phyloP scores from a whole-genome alignment of 495 filamentous ascomycete species.

The Penicillium fimorum region DNA sequence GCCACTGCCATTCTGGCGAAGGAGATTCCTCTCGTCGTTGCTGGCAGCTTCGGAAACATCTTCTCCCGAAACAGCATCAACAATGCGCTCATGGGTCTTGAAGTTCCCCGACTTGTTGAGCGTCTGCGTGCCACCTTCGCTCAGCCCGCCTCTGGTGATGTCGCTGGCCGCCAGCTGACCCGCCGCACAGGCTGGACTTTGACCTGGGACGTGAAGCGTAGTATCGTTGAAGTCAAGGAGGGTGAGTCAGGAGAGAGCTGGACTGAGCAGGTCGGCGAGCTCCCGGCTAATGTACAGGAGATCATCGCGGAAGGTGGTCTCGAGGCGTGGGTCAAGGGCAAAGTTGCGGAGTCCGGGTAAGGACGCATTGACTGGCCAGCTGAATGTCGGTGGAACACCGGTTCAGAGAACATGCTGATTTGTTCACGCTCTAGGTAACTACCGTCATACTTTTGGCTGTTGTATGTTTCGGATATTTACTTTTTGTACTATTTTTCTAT shows the following conservation, averaged over 20 bases:
- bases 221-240: conserved; percentile 68
- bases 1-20: conserved; percentile 86
- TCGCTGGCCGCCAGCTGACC: conserved; percentile 52
- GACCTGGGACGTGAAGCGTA: conserved; percentile 77
- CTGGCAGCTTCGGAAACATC: conserved; percentile 87
- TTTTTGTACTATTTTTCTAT: conserved; percentile 1
- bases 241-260: conserved; percentile 61
- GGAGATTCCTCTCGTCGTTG: conserved; percentile 77
- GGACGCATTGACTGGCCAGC: not conserved
- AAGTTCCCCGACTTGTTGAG: conserved; percentile 70
- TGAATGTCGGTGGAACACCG: not conserved
- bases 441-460: not conserved
- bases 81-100: conserved; percentile 82
- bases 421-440: not conserved
- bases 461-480: not conserved
- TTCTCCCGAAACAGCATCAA: conserved; percentile 89
- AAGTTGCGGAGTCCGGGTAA: conserved; percentile 42
- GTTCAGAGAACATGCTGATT: not conserved
- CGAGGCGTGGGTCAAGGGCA: conserved; percentile 80
- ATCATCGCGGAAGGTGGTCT: conserved; percentile 75
- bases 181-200: conserved; percentile 87
- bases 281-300: conserved; percentile 87
- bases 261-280: conserved; percentile 78
- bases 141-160: conserved; percentile 26
- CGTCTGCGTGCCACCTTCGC: conserved; percentile 65